phyloP scores from a whole-genome alignment of 805 yeast genomes.

The Saturnispora hagleri region DNA sequence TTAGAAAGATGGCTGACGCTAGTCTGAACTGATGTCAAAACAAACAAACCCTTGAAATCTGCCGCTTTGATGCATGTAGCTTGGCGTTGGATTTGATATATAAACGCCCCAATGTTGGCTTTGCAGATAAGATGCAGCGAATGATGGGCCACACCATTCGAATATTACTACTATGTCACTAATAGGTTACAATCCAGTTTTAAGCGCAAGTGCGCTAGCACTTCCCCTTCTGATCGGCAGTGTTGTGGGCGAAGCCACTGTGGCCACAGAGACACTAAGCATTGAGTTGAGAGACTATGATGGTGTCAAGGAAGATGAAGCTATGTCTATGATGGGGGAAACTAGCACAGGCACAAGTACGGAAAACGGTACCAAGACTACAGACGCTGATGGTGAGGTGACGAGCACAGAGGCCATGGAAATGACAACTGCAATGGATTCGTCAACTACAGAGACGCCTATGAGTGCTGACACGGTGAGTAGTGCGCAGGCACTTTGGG shows the following conservation, averaged over 20 bases:
- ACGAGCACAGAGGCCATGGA: too few species aligned
- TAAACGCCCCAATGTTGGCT: neutral
- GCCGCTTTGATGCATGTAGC: neutral
- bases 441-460: too few species aligned
- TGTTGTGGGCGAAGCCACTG: neutral
- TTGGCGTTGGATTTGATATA: neutral
- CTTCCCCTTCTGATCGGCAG: neutral
- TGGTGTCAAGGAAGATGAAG: neutral
- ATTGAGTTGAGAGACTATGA: neutral
- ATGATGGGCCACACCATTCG: neutral
- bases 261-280: neutral
- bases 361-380: neutral
- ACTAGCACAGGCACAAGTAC: neutral
- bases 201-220: neutral
- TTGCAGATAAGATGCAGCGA: neutral
- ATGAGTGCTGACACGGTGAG: neutral
- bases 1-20: neutral
- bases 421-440: too few species aligned
- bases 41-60: neutral
- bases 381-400: too few species aligned
- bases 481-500: neutral
- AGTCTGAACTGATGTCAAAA: neutral
- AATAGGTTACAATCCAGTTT: neutral
- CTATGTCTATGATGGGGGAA: neutral
- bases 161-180: neutral